phyloP scores from a whole-genome alignment of 148 eudicot species.

The Drosera capensis region DNA sequence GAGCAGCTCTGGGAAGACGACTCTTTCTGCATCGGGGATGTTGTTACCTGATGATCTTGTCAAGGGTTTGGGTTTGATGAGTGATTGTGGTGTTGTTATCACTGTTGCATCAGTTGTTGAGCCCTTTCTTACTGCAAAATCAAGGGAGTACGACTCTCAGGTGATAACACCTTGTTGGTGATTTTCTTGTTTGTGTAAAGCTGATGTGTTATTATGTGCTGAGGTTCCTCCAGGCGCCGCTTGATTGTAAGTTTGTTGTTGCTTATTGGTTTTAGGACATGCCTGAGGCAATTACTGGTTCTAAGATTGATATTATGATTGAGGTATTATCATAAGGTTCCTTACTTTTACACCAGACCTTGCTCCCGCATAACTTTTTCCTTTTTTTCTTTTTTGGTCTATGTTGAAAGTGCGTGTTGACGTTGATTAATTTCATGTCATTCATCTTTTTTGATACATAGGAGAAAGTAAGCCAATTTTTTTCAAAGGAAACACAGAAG shows the following conservation, averaged over 20 bases:
- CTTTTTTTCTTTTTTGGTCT: not conserved
- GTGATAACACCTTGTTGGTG: constrained; percentile 11
- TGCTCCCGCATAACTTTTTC: not conserved
- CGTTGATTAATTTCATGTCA: not conserved
- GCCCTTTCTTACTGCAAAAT: constrained; percentile 50
- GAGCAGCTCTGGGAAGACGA: constrained; percentile 71
- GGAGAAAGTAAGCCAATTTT: constrained; percentile 19
- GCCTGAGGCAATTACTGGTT: constrained; percentile 51
- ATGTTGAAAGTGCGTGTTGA: constrained; percentile 2
- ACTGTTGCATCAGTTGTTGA: constrained; percentile 82
- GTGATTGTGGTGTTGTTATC: constrained; percentile 27
- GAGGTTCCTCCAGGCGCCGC: too few species aligned
- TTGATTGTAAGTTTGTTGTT: constrained; percentile 4
- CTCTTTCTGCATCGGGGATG: constrained; percentile 84
- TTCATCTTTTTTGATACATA: constrained; percentile 2
- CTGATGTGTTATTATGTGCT: too few species aligned
- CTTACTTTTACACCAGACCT: not conserved
- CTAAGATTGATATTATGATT: constrained; percentile 54
- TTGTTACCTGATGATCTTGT: constrained; percentile 35
- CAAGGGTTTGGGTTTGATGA: constrained; percentile 7
- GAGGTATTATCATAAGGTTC: constrained; percentile 35
- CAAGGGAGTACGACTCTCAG: constrained; percentile 25
- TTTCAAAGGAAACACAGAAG: constrained; percentile 8
- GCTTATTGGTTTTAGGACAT: constrained; percentile 23
- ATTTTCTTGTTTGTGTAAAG: not conserved